Evolutionary conservation across 2,329 filamentous ascomycete genomes (phyloP).

Genomic region (Talaromyces sp.): DNA sequence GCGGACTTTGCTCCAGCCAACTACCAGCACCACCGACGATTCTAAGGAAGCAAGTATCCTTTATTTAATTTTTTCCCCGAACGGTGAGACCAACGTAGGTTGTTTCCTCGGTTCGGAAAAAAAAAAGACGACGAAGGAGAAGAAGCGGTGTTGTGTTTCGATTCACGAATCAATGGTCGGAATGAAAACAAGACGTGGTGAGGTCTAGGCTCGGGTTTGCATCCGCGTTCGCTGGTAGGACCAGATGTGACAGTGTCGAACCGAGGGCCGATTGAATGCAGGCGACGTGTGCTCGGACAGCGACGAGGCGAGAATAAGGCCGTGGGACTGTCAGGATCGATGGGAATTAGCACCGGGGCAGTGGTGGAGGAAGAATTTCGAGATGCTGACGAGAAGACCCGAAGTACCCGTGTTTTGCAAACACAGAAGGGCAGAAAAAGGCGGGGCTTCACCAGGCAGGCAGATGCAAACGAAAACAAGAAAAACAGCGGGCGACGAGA

Average conservation of each 20-base stretch:
- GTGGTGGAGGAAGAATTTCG: background rate
- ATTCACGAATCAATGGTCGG: background rate
- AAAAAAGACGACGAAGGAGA: background rate
- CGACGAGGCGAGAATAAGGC: background rate
- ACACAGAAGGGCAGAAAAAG: background rate
- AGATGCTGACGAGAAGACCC: background rate
- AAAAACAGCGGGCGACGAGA: background rate
- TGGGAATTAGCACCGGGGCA: background rate
- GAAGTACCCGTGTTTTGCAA: background rate
- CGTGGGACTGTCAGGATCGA: background rate
- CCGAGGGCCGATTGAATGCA: background rate
- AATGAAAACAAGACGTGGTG: background rate
- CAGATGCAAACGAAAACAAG: background rate
- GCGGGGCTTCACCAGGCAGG: background rate
- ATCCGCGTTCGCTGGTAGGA: background rate
- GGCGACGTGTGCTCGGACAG: background rate
- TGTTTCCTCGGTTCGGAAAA: background rate
- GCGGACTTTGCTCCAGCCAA: constrained; percentile 9
- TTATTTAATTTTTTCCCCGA: background rate
- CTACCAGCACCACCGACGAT: constrained; percentile 11
- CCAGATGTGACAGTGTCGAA: background rate
- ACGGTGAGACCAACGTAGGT: background rate
- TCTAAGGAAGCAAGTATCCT: background rate
- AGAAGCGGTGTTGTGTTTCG: background rate
- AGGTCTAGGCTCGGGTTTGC: background rate